Percentiles rank a stretch among this genome's conserved stretches.
Conservation (phyloP, 768 basidiomycete genomes). For the Pholiota conissans region DNA sequence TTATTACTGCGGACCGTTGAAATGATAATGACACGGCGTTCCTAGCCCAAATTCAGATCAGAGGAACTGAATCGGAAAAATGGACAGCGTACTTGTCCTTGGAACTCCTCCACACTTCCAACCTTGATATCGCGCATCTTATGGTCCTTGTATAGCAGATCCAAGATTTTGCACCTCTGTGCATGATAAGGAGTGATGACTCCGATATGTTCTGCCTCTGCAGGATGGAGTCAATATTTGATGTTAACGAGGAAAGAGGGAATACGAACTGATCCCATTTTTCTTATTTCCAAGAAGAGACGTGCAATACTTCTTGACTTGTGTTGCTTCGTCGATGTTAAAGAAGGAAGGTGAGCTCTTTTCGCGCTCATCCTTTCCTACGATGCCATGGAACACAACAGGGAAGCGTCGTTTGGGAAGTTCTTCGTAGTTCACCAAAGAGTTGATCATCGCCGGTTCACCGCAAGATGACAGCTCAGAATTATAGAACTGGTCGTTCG, state of each 20-base stretch:
- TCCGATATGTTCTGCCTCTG: conserved; percentile 50
- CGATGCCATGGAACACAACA: conserved; percentile 54
- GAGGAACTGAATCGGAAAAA: conserved; percentile 3
- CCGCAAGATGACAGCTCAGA: conserved; percentile 51
- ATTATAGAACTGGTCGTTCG: conserved; percentile 58
- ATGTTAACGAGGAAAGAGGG: background rate
- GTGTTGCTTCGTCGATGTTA: conserved; percentile 54
- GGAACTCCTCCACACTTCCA: conserved; percentile 69
- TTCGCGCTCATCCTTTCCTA: conserved; percentile 57
- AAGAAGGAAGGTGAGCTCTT: conserved; percentile 62
- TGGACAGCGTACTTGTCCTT: conserved; percentile 52
- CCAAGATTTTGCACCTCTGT: conserved; percentile 54
- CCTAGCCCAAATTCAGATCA: conserved; percentile 28
- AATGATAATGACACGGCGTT: conserved; percentile 57
- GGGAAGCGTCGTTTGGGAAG: conserved; percentile 48
- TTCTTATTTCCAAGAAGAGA: conserved; percentile 34
- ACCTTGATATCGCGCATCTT: conserved; percentile 49
- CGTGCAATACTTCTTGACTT: conserved; percentile 48
- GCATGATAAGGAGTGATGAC: conserved; percentile 71
- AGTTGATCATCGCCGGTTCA: conserved; percentile 38
- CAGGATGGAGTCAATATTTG: background rate
- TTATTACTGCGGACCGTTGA: conserved; percentile 58
- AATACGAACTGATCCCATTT: conserved; percentile 38
- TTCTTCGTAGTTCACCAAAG: conserved; percentile 36
- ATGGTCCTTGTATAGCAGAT: conserved; percentile 29